Base-by-base conservation (phyloP, 495 filamentous ascomycete species). In the Xylaria curta region DNA sequence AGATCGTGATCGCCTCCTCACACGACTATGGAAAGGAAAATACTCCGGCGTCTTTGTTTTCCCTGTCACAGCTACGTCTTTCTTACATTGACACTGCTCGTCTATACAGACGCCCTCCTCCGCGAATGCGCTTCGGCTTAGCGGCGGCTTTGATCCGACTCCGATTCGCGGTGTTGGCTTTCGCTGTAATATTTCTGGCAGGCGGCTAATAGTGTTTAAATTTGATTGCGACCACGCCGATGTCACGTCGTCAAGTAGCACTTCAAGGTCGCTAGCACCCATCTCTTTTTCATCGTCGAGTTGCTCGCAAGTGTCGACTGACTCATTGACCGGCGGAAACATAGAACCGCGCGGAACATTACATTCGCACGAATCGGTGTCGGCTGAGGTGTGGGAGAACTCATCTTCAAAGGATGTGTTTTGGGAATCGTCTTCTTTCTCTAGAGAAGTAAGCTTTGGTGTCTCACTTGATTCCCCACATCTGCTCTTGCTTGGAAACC, bases 61-160 rank as follows among this genome's bases (percentile, higher is more conserved):
- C 28, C 24, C 1, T 44, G 3, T 38, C 40, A 13, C 42, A 28
- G 44, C 53, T 26, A 6, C 31, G 38, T 21, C 15, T 24, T 31
- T 13, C 42, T 56, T 36, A 47, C 51, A 49, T 8, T 49, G 46
- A 21, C 46, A 59, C 15, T 10, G 24, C 51, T 56, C 26, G 13
- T 8, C 51, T n/a, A 3, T 56, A 42, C 0, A 71, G 3, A 63
- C 60, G 0, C 73, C 70, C 26, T 49, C 66, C 1, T 44, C n/a
- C 13, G 70, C 49, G 40, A 72, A 76, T 19, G 77, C 73, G 21
- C 77, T 79, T 36, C 68, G 40, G 15, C 73, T 76, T 0, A 77
- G 74, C 21, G 76, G 77, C 44, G 77, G 77, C 38, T 71, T 74
- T 1, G 77, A 79, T 6, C 77, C 77, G 4, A 28, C 51, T 33